Percentiles rank a stretch among this genome's conserved stretches.
phyloP scores from a whole-genome alignment of 78 protist genomes.

The Reticulomyxa filosa region DNA sequence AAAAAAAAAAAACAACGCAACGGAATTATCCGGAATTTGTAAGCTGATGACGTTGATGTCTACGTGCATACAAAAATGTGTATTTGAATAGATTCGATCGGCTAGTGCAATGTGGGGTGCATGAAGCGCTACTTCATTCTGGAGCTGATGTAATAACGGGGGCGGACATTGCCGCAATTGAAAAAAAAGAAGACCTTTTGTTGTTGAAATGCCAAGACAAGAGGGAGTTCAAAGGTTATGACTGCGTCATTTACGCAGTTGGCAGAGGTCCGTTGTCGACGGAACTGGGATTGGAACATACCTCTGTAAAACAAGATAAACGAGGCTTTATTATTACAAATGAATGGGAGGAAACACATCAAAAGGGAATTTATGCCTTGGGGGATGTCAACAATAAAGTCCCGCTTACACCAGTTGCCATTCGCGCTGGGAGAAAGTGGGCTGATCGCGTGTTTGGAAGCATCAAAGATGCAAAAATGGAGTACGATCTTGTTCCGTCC shows the following conservation, averaged over 20 bases:
- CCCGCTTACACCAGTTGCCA: constrained; percentile 60
- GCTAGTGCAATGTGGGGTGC: too few relatives aligned
- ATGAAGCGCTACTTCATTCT: too few relatives aligned
- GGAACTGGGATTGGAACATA: constrained; percentile 29
- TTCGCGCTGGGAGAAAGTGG: constrained; percentile 60
- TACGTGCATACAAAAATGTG: too few relatives aligned
- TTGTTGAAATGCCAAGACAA: too few relatives aligned
- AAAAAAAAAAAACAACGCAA: too few relatives aligned
- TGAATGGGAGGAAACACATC: constrained; percentile 33
- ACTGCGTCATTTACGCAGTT: constrained; percentile 38
- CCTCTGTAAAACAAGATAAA: constrained; percentile 22
- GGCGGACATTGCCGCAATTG: too few relatives aligned
- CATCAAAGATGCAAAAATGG: constrained; percentile 15
- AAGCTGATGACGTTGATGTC: too few relatives aligned
- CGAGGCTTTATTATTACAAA: constrained; percentile 28
- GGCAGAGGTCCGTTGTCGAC: constrained; percentile 45
- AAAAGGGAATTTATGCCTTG: constrained; percentile 31
- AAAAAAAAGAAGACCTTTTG: too few relatives aligned
- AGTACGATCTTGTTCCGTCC: constrained; percentile 43
- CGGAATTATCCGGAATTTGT: too few relatives aligned
- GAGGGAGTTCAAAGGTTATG: too few relatives aligned
- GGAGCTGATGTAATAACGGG: too few relatives aligned
- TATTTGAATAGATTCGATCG: too few relatives aligned
- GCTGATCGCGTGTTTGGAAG: constrained; percentile 48
- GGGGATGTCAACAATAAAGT: constrained; percentile 46